Evolutionary conservation across 306 rosid genomes (phyloP), one percentile per base, ranked within the genome.

Genomic region (Begonia masoniana): DNA sequence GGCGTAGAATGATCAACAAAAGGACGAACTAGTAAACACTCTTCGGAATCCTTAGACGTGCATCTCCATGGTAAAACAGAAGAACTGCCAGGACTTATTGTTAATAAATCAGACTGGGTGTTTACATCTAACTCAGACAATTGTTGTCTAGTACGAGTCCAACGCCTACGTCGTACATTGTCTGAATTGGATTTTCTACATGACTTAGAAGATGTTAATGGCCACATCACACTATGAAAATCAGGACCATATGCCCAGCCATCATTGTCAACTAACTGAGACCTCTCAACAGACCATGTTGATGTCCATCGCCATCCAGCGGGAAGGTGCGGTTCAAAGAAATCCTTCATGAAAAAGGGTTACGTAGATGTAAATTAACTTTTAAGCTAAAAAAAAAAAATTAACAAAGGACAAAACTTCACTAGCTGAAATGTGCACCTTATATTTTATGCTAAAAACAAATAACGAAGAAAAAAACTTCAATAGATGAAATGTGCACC

Each of bases 271-370:
- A 84, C 89, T 67, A 66, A 67, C 43, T 71, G 83, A 61, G 70
- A 71, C 62, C 76, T 84, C 63, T 84, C 86, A 50, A 81, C 68
- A 60, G 78, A 66, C 94, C 94, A 84, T 10, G 83, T 66, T 8
- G 89, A 76, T 16, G 70, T 55, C 94, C 94, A 84, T 65, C 73
- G 77, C 82, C 94, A 84, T 42, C 94, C 88, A 52, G 63, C 62
- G 54, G 85, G 86, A 68, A 84, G 86, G 23, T 79, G 87, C n/a
- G 94, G 94, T 73, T 84, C 94, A 74, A 70, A 76, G 76, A 84
- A 84, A 69, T 84, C 87, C 94, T 83, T 67, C 54, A 71, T 62
- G 74, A 35, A 62, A 45, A 57, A 61, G 47, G 58, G 53, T 59
- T 41, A 15, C 50, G 14, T 41, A 15, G 62, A 43, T 15, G 56